These are phyloP conservation scores for Musa itinerans DNA, from an alignment of 176 grass and related monocot genomes.

Conservation along the genomic window DNA sequence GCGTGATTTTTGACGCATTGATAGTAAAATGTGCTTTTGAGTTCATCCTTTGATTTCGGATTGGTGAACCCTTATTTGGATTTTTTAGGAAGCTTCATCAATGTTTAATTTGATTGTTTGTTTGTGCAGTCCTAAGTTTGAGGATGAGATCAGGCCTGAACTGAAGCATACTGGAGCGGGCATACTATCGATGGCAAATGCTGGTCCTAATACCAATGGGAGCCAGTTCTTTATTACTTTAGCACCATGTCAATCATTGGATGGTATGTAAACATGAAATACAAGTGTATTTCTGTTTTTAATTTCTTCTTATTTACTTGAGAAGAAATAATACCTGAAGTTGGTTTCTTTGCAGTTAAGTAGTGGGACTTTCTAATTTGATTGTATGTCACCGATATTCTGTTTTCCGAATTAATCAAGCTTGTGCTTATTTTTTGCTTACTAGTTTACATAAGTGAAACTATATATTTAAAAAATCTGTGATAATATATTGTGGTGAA, in stretches of 20 bases:
- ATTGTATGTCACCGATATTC: neutral
- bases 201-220: constrained; percentile 88
- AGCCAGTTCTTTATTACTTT: constrained; percentile 97
- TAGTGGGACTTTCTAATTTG: neutral
- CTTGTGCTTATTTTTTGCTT: too few species aligned
- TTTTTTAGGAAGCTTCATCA: neutral
- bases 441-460: too few species aligned
- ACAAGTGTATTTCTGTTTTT: neutral
- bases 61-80: too few species aligned
- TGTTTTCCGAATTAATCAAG: neutral
- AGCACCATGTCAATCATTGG: constrained; percentile 88
- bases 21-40: too few species aligned
- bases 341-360: neutral
- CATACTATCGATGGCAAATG: constrained; percentile 90
- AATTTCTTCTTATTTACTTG: too few species aligned
- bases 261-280: constrained; percentile 40
- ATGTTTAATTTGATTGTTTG: neutral
- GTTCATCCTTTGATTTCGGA: too few species aligned
- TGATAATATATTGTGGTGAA: too few species aligned
- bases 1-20: neutral
- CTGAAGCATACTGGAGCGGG: constrained; percentile 95
- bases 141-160: constrained; percentile 80
- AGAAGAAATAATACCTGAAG: neutral
- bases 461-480: too few species aligned
- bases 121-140: constrained; percentile 63